These are phyloP conservation scores for Eutrema heterophyllum DNA, from an alignment of 345 rosid species.

Conservation along the genomic window DNA sequence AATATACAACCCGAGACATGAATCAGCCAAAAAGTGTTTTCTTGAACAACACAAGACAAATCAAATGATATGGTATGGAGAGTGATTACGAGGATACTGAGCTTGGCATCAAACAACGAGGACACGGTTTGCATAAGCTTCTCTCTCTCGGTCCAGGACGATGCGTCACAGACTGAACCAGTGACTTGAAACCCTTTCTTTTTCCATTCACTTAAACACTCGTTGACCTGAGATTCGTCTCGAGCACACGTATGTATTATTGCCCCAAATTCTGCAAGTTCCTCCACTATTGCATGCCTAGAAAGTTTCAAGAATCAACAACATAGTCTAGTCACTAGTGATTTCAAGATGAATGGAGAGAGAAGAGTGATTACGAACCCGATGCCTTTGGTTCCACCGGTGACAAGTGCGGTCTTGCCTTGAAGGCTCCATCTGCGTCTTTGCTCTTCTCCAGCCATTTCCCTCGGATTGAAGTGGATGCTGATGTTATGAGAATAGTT, in stretches of 20 bases:
- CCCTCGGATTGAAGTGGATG: background rate
- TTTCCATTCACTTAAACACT: slow-evolving; percentile 8
- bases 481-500: background rate
- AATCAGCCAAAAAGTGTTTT: background rate
- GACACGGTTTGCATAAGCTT: background rate
- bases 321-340: background rate
- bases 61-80: background rate
- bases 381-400: slow-evolving; percentile 4
- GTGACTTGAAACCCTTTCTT: slow-evolving; percentile 2
- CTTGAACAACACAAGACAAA: background rate
- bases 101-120: background rate
- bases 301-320: background rate
- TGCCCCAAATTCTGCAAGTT: background rate
- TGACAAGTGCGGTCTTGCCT: slow-evolving; percentile 11
- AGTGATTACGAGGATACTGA: background rate
- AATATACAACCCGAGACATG: background rate
- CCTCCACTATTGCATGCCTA: slow-evolving; percentile 8
- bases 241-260: slow-evolving; percentile 5
- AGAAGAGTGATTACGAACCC: background rate
- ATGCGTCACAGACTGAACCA: slow-evolving; percentile 7
- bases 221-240: background rate
- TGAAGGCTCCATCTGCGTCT: slow-evolving; percentile 11
- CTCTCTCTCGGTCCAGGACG: background rate
- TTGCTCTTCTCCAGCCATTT: background rate
- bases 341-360: background rate